Evolutionary conservation across 2,329 filamentous ascomycete species (phyloP).

Genomic region (Fusarium sp.): DNA sequence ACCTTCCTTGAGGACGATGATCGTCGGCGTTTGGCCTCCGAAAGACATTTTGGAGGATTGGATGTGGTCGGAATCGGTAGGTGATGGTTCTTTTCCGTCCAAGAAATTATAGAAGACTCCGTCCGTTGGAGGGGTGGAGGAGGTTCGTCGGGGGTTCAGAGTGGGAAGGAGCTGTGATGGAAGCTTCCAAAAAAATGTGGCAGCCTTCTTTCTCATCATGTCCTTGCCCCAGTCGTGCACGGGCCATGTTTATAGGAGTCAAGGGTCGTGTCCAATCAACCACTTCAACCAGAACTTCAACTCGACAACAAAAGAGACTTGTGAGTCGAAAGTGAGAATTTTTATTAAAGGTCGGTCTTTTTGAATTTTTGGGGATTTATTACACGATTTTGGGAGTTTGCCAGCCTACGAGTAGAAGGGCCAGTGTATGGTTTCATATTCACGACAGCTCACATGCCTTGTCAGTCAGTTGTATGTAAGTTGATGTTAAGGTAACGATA

Average conservation of each 20-base stretch:
- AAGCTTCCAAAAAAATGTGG: slow-evolving; percentile 63
- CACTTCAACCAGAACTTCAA: neutral
- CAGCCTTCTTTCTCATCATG: slow-evolving; percentile 52
- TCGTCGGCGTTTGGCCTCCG: slow-evolving; percentile 96
- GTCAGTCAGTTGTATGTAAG: neutral
- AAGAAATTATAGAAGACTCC: slow-evolving; percentile 10
- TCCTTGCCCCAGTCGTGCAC: slow-evolving; percentile 43
- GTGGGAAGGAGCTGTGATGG: slow-evolving; percentile 49
- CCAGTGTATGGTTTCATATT: neutral
- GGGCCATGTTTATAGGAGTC: slow-evolving; percentile 34
- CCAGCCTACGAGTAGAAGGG: neutral
- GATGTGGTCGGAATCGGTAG: slow-evolving; percentile 14
- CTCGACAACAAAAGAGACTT: neutral
- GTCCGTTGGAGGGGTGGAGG: slow-evolving; percentile 28
- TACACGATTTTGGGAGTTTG: neutral
- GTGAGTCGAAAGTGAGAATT: neutral
- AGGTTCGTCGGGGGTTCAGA: slow-evolving; percentile 41
- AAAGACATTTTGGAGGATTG: slow-evolving; percentile 79
- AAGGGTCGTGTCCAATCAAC: slow-evolving; percentile 29
- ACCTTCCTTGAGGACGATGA: slow-evolving; percentile 98
- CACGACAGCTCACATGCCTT: neutral
- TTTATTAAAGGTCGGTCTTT: neutral
- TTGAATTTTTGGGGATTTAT: neutral
- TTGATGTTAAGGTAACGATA: neutral
- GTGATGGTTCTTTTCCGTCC: slow-evolving; percentile 16